Percentiles rank a stretch among this genome's conserved stretches.
Conservation (phyloP, 2,329 filamentous ascomycete species). For the Aaosphaeria pasadenensis region DNA sequence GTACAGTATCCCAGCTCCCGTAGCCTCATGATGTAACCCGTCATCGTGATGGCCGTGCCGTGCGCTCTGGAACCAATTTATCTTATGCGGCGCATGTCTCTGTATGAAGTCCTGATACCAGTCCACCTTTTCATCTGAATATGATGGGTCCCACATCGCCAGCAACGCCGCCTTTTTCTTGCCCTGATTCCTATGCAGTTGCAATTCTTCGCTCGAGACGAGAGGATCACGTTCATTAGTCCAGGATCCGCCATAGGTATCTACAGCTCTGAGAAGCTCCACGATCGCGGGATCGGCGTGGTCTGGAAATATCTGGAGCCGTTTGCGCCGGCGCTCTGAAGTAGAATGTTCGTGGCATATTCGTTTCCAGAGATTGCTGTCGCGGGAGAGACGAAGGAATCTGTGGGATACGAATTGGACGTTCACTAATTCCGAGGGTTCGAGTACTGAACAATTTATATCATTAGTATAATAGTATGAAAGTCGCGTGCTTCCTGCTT, state of each 20-base stretch:
- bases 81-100: constrained; percentile 68
- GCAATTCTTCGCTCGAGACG: constrained; percentile 28
- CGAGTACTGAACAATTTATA: constrained; percentile 52
- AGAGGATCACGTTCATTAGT: constrained; percentile 19
- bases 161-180: constrained; percentile 56
- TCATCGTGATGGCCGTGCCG: constrained; percentile 36
- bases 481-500: background rate
- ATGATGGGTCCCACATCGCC: constrained; percentile 81
- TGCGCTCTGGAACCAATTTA: constrained; percentile 74
- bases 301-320: constrained; percentile 29
- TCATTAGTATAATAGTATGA: constrained; percentile 11
- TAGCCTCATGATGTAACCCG: constrained; percentile 59
- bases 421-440: constrained; percentile 61
- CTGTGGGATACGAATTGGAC: constrained; percentile 68
- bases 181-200: constrained; percentile 25
- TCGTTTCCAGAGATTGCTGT: constrained; percentile 73
- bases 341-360: constrained; percentile 70
- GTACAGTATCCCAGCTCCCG: constrained; percentile 67
- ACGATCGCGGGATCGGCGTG: constrained; percentile 43
- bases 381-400: constrained; percentile 66
- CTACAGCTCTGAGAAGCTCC: constrained; percentile 41
- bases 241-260: constrained; percentile 26
- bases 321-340: constrained; percentile 61
- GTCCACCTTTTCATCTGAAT: constrained; percentile 66
- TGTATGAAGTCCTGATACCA: constrained; percentile 93